A percentile compares a stretch with the other conserved stretches of the same genome.
Conservation (phyloP, 1,284 basidiomycete genomes). For the Tilletia indica region DNA sequence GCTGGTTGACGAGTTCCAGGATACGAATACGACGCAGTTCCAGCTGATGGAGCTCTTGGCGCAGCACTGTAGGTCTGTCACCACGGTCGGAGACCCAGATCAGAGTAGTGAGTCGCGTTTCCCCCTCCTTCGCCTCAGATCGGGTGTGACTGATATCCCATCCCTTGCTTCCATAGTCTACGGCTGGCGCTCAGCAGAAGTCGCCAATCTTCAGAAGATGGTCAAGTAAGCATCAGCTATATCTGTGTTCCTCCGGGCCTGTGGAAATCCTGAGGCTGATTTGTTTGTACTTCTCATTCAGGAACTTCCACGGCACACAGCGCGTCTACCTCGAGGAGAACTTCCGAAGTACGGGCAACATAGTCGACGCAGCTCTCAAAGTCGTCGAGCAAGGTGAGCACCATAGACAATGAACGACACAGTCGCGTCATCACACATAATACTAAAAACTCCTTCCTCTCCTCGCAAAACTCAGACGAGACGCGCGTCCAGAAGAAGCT, state of each 20-base stretch:
- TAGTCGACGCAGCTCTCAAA: constrained; percentile 72
- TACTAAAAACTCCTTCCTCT: not conserved
- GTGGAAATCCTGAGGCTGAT: not conserved
- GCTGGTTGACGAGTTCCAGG: constrained; percentile 88
- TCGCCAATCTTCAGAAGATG: constrained; percentile 50
- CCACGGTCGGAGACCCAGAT: constrained; percentile 87
- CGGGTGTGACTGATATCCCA: not conserved
- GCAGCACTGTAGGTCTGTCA: constrained; percentile 59
- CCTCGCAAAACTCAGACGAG: constrained; percentile 61
- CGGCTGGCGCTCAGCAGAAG: constrained; percentile 76
- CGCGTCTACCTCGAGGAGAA: constrained; percentile 81
- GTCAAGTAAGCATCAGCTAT: constrained; percentile 6
- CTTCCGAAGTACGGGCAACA: constrained; percentile 79
- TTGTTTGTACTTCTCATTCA: not conserved
- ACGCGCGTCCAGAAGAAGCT: constrained; percentile 74
- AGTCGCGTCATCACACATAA: constrained; percentile 7
- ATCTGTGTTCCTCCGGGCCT: constrained; percentile 15
- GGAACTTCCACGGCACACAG: constrained; percentile 47
- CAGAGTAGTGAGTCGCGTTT: constrained; percentile 64
- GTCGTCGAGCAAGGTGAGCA: constrained; percentile 75
- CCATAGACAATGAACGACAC: constrained; percentile 1
- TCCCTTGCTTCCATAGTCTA: not conserved
- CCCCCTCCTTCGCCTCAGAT: too few species aligned
- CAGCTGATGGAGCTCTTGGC: constrained; percentile 68
- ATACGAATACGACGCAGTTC: constrained; percentile 84